Conservation (phyloP, 805 yeast species). For the Nakazawaea wickerhamii region DNA sequence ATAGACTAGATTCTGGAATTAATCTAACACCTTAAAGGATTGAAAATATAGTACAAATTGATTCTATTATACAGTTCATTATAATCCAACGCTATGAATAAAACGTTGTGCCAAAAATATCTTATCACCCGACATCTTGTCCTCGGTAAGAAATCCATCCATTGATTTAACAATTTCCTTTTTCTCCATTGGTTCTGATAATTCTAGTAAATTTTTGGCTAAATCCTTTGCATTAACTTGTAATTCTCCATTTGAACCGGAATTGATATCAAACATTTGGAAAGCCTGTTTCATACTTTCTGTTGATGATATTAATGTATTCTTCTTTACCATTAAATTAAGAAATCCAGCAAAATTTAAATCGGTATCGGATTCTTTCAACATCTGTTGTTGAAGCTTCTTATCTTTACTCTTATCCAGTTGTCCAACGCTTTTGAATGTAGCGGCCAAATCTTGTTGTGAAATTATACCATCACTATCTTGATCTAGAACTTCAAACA, state of each 20-base stretch:
- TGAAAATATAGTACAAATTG: no score
- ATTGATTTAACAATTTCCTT: slow-evolving; percentile 47
- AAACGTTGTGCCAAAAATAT: slow-evolving; percentile 60
- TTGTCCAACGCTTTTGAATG: slow-evolving; percentile 50
- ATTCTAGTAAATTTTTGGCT: slow-evolving; percentile 42
- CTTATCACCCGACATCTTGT: slow-evolving; percentile 50
- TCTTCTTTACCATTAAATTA: slow-evolving; percentile 52
- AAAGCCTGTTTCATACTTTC: slow-evolving; percentile 56
- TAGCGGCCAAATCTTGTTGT: slow-evolving; percentile 45
- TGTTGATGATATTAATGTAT: slow-evolving; percentile 40
- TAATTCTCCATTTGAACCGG: slow-evolving; percentile 26
- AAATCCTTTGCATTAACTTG: slow-evolving; percentile 45
- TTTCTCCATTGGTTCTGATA: slow-evolving; percentile 23
- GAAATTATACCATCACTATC: slow-evolving; percentile 70
- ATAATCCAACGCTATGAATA: slow-evolving; percentile 41
- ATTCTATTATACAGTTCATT: no score
- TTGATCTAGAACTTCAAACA: slow-evolving; percentile 76
- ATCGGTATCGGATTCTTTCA: slow-evolving; percentile 28
- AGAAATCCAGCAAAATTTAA: slow-evolving; percentile 63
- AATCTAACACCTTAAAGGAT: no score
- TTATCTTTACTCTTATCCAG: slow-evolving; percentile 25
- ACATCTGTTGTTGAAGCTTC: slow-evolving; percentile 44
- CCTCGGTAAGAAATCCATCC: slow-evolving; percentile 47
- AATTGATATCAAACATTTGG: slow-evolving; percentile 38
- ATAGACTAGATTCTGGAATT: no score